Base-by-base conservation (phyloP, 208 protist genomes). In the Phytomonas serpens region DNA sequence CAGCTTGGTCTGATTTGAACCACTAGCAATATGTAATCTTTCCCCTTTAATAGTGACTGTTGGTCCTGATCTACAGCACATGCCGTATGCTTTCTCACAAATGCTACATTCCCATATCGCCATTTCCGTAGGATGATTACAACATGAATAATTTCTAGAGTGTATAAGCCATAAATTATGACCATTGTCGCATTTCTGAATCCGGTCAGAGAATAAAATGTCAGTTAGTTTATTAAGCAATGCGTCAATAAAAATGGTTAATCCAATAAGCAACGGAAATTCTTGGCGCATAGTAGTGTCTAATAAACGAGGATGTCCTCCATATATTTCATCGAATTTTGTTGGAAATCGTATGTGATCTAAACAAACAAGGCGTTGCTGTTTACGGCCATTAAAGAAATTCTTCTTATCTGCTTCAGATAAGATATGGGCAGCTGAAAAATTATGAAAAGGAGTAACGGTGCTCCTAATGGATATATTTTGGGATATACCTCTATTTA, bases 101-200 rank as follows among this genome's bases (percentile, higher is more conserved):
- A 91, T 79, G 10, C 40, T 32, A 64, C 90, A 95, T 66, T 92
- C 86, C 90, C 90, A 95, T 63, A 95, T 77, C 4, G 84, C 90
- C 38, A 69, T 52, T 67, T 88, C 69, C 23, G 71, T 47, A 19
- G 72, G 63, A 74, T 95, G 90, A 51, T 86, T 80, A 29, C 71
- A 77, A 62, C 90, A 95, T 23, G 37, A 68, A 68, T 81, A 84
- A 27, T 81, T 79, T 31, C 71, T 77, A 19, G 79, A 84, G 51
- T 79, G 76, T 37, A 93, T 34, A 14, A 95, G 78, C 78, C 76
- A 89, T 74, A 95, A 73, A 63, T 69, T 78, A 64, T 95, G 90
- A 0, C 86, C 86, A 3, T 47, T 72, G 31, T 83, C 82, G 73
- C 90, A 95, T 37, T 70, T 82, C 33, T 87, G 88, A 68, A 95